Conservation (phyloP, 2,329 filamentous ascomycete species). For the Pleoardoris graminearum region DNA sequence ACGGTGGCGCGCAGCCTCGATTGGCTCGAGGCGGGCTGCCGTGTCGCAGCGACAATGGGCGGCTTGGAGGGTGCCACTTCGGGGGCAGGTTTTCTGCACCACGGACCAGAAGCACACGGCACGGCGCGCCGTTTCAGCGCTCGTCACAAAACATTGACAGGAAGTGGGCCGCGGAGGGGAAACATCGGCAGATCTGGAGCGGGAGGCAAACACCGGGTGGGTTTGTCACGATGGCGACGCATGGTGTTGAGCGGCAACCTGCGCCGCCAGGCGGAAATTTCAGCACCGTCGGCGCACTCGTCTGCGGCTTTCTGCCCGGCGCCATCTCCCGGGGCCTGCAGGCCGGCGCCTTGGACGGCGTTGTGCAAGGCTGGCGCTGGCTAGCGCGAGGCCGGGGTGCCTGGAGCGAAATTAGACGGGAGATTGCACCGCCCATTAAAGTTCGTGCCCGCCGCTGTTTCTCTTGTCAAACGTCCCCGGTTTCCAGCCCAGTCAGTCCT, state of each 20-base stretch:
- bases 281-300: slow-evolving; percentile 2
- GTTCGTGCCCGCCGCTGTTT: slow-evolving; percentile 27
- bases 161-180: slow-evolving; percentile 22
- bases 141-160: slow-evolving; percentile 23
- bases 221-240: slow-evolving; percentile 5
- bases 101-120: slow-evolving; percentile 17
- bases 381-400: slow-evolving; percentile 9
- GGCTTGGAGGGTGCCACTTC: slow-evolving; percentile 22
- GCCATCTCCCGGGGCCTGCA: neutral
- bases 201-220: neutral
- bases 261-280: slow-evolving; percentile 5
- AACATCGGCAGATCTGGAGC: neutral
- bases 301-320: neutral
- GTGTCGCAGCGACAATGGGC: slow-evolving; percentile 14
- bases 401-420: slow-evolving; percentile 27
- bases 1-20: slow-evolving; percentile 6
- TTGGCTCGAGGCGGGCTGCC: slow-evolving; percentile 13
- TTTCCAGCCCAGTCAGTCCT: slow-evolving; percentile 25
- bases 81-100: slow-evolving; percentile 7
- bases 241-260: slow-evolving; percentile 15
- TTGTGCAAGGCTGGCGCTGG: slow-evolving; percentile 2
- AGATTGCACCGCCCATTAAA: slow-evolving; percentile 33
- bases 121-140: slow-evolving; percentile 24
- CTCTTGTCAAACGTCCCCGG: slow-evolving; percentile 25
- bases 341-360: neutral